Conservation (phyloP, 2,329 filamentous ascomycete species). For the Ceratocystis smalleyi region DNA sequence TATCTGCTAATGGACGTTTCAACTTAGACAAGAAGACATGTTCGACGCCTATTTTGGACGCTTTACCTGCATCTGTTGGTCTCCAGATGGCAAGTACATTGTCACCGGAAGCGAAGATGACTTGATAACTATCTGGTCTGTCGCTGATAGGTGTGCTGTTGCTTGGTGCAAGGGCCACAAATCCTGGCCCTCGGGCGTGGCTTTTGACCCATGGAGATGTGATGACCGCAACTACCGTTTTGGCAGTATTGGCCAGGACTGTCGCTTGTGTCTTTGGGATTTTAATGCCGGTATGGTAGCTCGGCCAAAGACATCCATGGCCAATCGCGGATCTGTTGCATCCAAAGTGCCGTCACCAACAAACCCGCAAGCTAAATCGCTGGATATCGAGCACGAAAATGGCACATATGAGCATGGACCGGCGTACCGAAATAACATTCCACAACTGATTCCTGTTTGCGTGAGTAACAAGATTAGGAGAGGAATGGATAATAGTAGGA, state of each 20-base stretch:
- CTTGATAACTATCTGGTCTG: conserved; percentile 86
- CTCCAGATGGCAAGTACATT: conserved; percentile 89
- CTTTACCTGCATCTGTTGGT: conserved; percentile 89
- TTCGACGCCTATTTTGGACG: conserved; percentile 90
- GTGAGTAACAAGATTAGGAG: conserved; percentile 20
- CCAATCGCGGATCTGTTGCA: conserved; percentile 40
- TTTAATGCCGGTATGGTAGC: conserved; percentile 95
- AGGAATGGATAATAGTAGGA: not conserved
- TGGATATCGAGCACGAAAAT: conserved; percentile 14
- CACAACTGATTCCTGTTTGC: conserved; percentile 15
- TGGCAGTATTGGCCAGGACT: conserved; percentile 89
- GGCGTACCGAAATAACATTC: conserved; percentile 7
- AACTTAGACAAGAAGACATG: conserved; percentile 58
- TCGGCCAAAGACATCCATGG: conserved; percentile 62
- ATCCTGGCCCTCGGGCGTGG: conserved; percentile 85
- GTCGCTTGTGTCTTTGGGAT: conserved; percentile 83
- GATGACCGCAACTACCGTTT: conserved; percentile 92
- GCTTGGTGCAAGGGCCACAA: conserved; percentile 90
- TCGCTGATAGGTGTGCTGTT: conserved; percentile 68
- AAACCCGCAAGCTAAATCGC: conserved; percentile 25
- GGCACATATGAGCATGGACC: conserved; percentile 16
- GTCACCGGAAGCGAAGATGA: conserved; percentile 93
- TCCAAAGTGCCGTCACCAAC: conserved; percentile 23
- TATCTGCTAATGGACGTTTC: not conserved
- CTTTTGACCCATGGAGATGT: conserved; percentile 93